Evolutionary conservation across 768 basidiomycete species (phyloP), one percentile per base, ranked within the genome.

Genomic region (Tricholoma sp.): DNA sequence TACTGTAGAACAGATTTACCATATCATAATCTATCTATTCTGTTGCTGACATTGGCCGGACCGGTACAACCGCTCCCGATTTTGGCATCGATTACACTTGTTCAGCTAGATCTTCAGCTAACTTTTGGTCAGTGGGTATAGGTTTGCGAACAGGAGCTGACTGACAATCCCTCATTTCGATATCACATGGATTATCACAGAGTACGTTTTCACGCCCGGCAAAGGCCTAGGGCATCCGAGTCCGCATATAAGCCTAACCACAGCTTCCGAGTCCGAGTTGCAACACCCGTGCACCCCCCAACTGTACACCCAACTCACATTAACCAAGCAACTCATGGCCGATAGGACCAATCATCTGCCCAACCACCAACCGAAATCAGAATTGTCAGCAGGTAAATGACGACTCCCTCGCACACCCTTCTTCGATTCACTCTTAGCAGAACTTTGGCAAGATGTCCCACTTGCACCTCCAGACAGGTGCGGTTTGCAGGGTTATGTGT

Each of bases 381-480:
- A 59, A 55, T 84, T 83, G 82, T 75, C 77, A 24, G 78, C 77
- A 71, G 85, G 86, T 85, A 68, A 56, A 80, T 66, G 52, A 39
- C 49, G 51, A 18, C 34, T 5, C 27, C n/a, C 52, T 39, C 24
- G 31, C 52, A 29, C 52, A 32, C 32, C 57, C 51, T 37, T 27
- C 57, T 50, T 50, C 34, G 52, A 58, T 59, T 63, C 49, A 66
- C 50, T 6, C 27, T 55, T 39, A 43, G 51, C 71, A 91, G 89
- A 91, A 77, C 69, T 74, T 51, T 94, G 90, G 90, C 75, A 85
- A 59, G 69, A 74, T 56, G 87, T 94, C 22, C 88, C 89, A 37
- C 83, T 91, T 59, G 91, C 91, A 18, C 91, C 91, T 35, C 88
- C 91, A 10, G 91, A 94, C 67, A 89, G 87, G 91, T 90, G 54